Percentiles rank a stretch among this genome's conserved stretches.
Conservation (phyloP, 2,329 filamentous ascomycete species). For the Sarocladium brachiariae region DNA sequence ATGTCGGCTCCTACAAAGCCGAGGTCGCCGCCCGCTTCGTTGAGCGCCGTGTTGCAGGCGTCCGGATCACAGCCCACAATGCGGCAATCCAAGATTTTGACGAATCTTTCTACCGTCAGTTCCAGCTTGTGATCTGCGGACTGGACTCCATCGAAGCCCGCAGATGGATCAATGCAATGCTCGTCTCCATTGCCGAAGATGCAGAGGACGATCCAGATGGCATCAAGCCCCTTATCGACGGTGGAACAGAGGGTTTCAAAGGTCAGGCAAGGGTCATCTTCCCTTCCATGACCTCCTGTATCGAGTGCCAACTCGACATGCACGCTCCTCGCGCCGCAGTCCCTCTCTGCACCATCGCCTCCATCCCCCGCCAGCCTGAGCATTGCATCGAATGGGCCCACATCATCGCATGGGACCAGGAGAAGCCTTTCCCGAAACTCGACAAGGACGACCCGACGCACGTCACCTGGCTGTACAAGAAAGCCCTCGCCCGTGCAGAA, state of each 20-base stretch:
- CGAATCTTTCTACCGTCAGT: constrained; percentile 94
- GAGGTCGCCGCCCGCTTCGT: constrained; percentile 90
- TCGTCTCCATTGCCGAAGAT: constrained; percentile 83
- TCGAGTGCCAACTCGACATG: constrained; percentile 98
- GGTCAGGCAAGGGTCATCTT: constrained; percentile 90
- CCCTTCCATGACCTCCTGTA: constrained; percentile 88
- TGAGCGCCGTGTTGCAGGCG: constrained; percentile 79
- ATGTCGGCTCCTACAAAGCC: constrained; percentile 91
- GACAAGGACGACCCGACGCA: constrained; percentile 97
- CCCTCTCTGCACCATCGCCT: constrained; percentile 91
- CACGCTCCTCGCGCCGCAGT: constrained; percentile 96
- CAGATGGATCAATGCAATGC: constrained; percentile 95
- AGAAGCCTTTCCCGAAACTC: constrained; percentile 74
- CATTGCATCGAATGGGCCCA: constrained; percentile 99
- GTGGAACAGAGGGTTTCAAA: constrained; percentile 97
- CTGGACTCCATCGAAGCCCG: constrained; percentile 95
- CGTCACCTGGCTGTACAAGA: constrained; percentile 92
- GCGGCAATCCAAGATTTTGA: constrained; percentile 96
- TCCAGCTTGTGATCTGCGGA: constrained; percentile 88
- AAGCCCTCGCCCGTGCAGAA: constrained; percentile 69
- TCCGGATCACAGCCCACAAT: constrained; percentile 90
- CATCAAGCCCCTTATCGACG: constrained; percentile 90
- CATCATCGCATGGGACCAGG: constrained; percentile 91
- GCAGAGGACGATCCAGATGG: constrained; percentile 64
- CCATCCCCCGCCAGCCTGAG: constrained; percentile 92